Evolutionary conservation across 2,329 filamentous ascomycete species (phyloP), one percentile per base, ranked within the genome.

Genomic region (Emergomyces pasteurianus): DNA sequence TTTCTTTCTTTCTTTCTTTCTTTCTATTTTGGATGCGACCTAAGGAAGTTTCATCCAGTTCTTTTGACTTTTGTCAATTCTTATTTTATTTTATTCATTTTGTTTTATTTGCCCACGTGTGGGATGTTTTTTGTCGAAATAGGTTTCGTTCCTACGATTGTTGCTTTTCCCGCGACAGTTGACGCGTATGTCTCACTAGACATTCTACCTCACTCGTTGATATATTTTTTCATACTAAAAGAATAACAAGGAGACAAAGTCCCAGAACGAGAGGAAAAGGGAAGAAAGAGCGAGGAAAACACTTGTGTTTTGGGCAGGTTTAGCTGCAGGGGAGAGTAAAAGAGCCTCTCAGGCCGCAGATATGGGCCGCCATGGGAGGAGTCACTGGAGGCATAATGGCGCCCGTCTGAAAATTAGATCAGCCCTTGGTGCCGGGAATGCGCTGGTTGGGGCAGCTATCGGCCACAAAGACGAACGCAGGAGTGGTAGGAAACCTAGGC

Each of bases 351-450:
- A 40, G n/a, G 18, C 26, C 52, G 36, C 55, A 53, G 58, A 50
- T 34, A 63, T 63, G 61, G 61, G 59, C 16, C 59, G 58, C 38
- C 61, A 63, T 59, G 57, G 54, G 18, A 49, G 28, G 43, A 49
- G 57, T 18, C 42, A 49, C 36, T 58, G 57, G 57, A 28, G 42
- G 42, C 23, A 26, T 14, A 26, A 42, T 43, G 23, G 36, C 10
- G 21, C 38, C 14, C 38, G 28, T 28, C 36, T 42, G 38, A 57
- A 43, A 43, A 23, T 42, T 31, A 43, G 18, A 21, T 57, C 54
- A 1, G 36, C 38, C 3, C 38, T 43, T 23, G 21, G 38, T 6
- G 54, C 54, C 5, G 54, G 54, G 31, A 57, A 57, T 43, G 54
- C 54, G 31, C 38, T 57, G 10, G 54, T 43, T 38, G 34, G 57